Percentiles rank a stretch among this genome's conserved stretches.
Evolutionary conservation across 345 rosid species (phyloP).

Genomic region (Lagerstroemia speciosa): DNA sequence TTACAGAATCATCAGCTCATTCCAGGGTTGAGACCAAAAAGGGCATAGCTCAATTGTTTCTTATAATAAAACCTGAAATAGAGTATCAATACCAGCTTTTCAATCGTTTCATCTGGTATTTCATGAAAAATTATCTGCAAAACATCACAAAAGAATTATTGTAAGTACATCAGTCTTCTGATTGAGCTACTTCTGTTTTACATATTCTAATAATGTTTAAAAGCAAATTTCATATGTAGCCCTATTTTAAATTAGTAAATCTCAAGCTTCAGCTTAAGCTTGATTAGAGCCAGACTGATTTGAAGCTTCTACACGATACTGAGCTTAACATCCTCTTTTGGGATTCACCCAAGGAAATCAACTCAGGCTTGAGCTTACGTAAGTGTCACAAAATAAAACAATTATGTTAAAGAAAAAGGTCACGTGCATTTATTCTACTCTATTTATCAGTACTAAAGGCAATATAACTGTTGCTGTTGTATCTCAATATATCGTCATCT

Average conservation of each 20-base stretch:
- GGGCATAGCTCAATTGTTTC: neutral
- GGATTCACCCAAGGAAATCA: neutral
- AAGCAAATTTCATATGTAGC: neutral
- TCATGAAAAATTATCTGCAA: constrained; percentile 78
- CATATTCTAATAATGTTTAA: neutral
- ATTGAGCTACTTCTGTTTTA: neutral
- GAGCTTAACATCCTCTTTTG: neutral
- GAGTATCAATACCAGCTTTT: constrained; percentile 50
- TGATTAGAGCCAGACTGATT: neutral
- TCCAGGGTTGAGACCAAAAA: neutral
- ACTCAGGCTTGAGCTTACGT: neutral
- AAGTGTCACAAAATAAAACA: neutral
- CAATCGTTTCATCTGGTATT: constrained; percentile 72
- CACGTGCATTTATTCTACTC: neutral
- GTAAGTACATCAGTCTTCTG: neutral
- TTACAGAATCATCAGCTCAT: neutral
- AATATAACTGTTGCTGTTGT: neutral
- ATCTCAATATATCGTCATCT: neutral
- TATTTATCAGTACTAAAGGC: neutral
- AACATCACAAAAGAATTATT: neutral
- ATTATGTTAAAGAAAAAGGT: neutral
- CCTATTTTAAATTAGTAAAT: neutral
- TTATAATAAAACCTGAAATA: neutral
- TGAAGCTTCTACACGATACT: neutral
- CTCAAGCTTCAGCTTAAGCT: neutral